phyloP scores from a whole-genome alignment of 2,329 filamentous ascomycete species.

The Diaporthe australafricana region DNA sequence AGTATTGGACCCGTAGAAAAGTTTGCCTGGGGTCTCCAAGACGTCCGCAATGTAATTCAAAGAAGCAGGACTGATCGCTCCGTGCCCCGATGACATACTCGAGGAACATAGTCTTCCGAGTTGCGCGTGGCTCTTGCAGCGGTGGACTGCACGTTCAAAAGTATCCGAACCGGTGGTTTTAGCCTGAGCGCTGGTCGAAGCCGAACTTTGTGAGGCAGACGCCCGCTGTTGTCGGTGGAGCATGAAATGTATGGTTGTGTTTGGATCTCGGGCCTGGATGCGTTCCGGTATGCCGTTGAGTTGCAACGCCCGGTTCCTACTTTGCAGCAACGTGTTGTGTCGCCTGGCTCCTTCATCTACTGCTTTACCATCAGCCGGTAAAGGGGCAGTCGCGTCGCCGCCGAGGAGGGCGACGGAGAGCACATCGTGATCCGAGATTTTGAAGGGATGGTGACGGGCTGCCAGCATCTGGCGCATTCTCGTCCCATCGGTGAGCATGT shows the following conservation, averaged over 20 bases:
- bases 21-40: neutral
- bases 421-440: conserved; percentile 27
- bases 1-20: conserved; percentile 37
- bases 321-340: neutral
- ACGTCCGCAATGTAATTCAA: conserved; percentile 20
- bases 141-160: conserved; percentile 32
- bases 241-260: conserved; percentile 43
- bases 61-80: neutral
- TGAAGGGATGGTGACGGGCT: conserved; percentile 19
- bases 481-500: conserved; percentile 33
- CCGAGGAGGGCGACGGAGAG: conserved; percentile 32
- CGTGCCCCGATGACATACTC: conserved; percentile 16
- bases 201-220: neutral
- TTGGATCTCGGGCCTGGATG: conserved; percentile 34
- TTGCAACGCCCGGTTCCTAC: conserved; percentile 31
- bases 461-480: neutral
- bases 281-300: conserved; percentile 45
- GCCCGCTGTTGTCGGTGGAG: conserved; percentile 41
- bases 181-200: neutral
- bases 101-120: conserved; percentile 43
- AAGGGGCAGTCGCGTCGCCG: neutral
- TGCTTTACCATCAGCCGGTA: neutral
- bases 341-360: neutral
- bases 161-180: neutral
- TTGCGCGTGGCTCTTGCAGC: conserved; percentile 36